Evolutionary conservation across 78 protist species (phyloP).

Genomic region (Dictyostelium discoideum): DNA sequence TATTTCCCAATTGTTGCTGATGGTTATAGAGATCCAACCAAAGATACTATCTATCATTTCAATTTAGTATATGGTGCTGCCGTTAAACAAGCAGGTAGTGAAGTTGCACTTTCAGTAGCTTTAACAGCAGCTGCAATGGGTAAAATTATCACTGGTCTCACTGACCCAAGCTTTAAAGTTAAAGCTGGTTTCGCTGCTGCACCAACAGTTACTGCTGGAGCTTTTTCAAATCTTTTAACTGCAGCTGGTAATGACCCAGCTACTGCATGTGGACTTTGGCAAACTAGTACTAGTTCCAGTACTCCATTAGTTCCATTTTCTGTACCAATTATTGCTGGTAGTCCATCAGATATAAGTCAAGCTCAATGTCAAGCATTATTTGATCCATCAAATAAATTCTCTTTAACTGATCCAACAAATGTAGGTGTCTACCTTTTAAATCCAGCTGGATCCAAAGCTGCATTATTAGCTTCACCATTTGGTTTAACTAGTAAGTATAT

Average conservation of each 20-base stretch:
- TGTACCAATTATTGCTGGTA: background rate
- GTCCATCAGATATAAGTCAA: background rate
- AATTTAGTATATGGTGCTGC: conserved; percentile 44
- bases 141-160: background rate
- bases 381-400: background rate
- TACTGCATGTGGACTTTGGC: background rate
- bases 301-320: background rate
- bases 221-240: background rate
- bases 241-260: background rate
- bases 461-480: background rate
- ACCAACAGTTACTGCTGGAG: background rate
- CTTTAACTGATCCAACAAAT: background rate
- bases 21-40: background rate
- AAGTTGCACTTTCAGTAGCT: background rate
- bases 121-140: background rate
- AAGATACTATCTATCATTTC: conserved; percentile 51
- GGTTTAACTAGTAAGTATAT: background rate
- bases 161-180: background rate
- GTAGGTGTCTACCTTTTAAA: background rate
- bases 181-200: background rate
- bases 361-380: background rate
- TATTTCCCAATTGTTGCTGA: background rate
- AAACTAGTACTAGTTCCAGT: no score
- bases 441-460: no score
- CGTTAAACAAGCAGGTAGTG: background rate